A percentile compares a stretch with the other conserved stretches of the same genome.
phyloP scores from a whole-genome alignment of 2,329 filamentous ascomycete genomes.

The Aspergillus japonicus region DNA sequence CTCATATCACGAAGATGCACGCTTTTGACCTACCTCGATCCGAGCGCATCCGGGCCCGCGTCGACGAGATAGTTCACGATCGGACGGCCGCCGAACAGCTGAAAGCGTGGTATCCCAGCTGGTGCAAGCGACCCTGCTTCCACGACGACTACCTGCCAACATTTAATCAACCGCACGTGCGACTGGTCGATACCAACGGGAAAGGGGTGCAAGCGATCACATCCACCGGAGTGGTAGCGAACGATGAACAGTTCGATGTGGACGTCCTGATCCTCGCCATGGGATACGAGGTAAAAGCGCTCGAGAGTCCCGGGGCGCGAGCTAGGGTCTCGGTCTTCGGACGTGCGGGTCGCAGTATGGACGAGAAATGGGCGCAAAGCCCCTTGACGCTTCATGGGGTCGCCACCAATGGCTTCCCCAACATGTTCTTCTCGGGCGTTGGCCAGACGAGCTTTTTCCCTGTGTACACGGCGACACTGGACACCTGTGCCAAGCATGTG shows the following conservation, averaged over 20 bases:
- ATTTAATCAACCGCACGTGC: too few relatives aligned
- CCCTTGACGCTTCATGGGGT: background rate
- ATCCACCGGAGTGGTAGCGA: background rate
- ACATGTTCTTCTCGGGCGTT: background rate
- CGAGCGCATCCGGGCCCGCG: too few relatives aligned
- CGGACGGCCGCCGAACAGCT: slow-evolving; percentile 51
- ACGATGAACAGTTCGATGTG: background rate
- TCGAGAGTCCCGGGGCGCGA: too few relatives aligned
- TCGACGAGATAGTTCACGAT: slow-evolving; percentile 51
- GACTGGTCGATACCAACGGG: slow-evolving; percentile 54
- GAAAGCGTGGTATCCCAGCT: slow-evolving; percentile 60
- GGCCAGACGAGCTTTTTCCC: too few relatives aligned
- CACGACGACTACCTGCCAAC: slow-evolving; percentile 54
- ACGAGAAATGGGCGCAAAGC: too few relatives aligned
- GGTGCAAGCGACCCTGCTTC: slow-evolving; percentile 64
- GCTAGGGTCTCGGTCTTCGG: too few relatives aligned
- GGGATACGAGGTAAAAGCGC: background rate
- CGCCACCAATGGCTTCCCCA: background rate
- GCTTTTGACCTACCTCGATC: too few relatives aligned
- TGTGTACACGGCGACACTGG: background rate
- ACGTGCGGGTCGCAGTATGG: too few relatives aligned
- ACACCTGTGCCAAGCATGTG: background rate
- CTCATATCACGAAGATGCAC: too few relatives aligned
- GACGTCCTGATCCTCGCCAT: background rate
- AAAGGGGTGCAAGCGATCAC: background rate